phyloP scores from a whole-genome alignment of 2,329 filamentous ascomycete species.

The Cytospora chrysosperma region DNA sequence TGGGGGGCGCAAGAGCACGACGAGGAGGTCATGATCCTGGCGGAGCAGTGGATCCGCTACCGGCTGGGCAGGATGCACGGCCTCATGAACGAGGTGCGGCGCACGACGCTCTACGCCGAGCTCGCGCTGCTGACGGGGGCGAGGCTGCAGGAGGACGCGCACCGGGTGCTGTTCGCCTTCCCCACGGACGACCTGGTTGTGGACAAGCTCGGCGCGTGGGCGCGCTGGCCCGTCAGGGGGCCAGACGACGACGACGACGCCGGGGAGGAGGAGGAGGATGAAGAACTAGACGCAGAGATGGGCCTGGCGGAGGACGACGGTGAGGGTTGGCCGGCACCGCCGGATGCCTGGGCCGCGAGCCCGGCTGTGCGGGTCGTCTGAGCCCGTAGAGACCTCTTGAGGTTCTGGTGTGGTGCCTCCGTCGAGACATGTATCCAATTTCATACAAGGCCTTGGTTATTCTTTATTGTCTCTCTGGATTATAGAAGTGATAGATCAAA shows the following conservation, averaged over 20 bases:
- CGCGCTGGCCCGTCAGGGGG: not conserved
- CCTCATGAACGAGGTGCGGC: not conserved
- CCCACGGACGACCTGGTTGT: not conserved
- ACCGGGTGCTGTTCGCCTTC: not conserved
- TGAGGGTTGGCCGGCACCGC: not conserved
- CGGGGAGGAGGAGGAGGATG: too few species aligned
- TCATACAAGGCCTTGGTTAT: not conserved
- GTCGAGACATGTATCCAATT: not conserved
- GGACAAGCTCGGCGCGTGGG: not conserved
- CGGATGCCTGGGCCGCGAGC: not conserved
- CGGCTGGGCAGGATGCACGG: conserved; percentile 19
- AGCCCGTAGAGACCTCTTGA: not conserved
- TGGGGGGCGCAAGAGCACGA: conserved; percentile 4
- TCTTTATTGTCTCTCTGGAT: not conserved
- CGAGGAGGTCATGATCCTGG: not conserved
- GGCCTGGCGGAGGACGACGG: conserved; percentile 7
- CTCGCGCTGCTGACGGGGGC: not conserved
- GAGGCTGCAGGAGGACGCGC: not conserved
- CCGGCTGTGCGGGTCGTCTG: not conserved
- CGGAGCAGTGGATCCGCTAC: conserved; percentile 18
- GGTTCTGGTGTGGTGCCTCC: not conserved
- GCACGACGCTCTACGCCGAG: conserved; percentile 5
- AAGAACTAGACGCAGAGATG: too few species aligned
- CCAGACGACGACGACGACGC: not conserved
- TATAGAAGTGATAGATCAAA: not conserved